Evolutionary conservation across 257 asterid genomes (phyloP).

Genomic region (Gardenia jasminoides): DNA sequence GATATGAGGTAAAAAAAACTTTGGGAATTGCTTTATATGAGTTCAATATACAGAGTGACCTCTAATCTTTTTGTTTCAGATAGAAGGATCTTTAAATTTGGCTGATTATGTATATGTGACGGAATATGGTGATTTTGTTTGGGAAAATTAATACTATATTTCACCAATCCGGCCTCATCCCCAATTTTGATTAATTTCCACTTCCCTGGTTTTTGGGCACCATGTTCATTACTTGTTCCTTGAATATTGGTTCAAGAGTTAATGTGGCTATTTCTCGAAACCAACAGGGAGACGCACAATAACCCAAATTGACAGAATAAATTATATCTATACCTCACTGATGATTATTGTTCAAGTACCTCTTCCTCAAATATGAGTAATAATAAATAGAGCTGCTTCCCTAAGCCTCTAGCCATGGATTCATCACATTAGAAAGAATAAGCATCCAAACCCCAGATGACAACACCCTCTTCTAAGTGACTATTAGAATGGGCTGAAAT

Average conservation of each 20-base stretch:
- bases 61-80: no score
- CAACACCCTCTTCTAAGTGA: conserved; percentile 20
- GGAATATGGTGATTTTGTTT: no score
- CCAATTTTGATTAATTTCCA: no score
- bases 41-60: no score
- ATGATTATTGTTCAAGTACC: conserved; percentile 26
- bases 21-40: no score
- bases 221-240: neutral
- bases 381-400: conserved; percentile 18
- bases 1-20: no score
- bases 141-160: no score
- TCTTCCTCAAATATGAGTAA: conserved; percentile 20
- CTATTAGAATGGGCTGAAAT: conserved; percentile 9
- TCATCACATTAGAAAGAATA: conserved; percentile 32
- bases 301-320: neutral
- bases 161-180: no score
- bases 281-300: neutral
- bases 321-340: conserved; percentile 16
- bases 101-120: no score
- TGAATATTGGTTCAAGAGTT: neutral
- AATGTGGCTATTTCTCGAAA: neutral
- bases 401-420: conserved; percentile 26
- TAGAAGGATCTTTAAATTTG: no score
- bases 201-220: neutral
- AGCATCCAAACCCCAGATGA: conserved; percentile 20